Evolutionary conservation across 2,329 filamentous ascomycete genomes (phyloP), one percentile per base, ranked within the genome.

Genomic region (Fusarium goolgardi): DNA sequence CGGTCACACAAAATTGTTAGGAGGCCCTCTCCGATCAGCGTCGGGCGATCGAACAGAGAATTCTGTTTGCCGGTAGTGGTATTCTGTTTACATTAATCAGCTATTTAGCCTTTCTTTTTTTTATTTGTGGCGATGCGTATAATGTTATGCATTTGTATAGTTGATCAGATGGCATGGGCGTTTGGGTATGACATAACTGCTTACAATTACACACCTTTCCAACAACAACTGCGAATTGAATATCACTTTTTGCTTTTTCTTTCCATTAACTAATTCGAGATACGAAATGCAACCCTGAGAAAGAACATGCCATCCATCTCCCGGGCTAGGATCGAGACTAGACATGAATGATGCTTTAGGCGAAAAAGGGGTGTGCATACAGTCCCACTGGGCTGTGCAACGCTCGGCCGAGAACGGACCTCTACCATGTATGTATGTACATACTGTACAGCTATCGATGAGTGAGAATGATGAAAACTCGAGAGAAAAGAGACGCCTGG

Each of bases 391-490:
- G 41, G 43, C 39, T 47, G 57, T 56, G 65, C 65, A 63, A 67
- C 72, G 70, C 65, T 72, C 70, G 70, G 70, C 70, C 70, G 70
- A 72, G 70, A 72, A 65, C 46, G 54, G 51, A 31, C n/a, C 41
- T 47, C 41, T 20, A 35, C 51, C 61, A 29, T 61, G 39, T 23
- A 41, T 12, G 16, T 23, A 41, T 7, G 16, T 34, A 32, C 27
- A 12, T 57, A 47, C 23, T 10, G 55, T 21, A 40, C 9, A 39
- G 35, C n/a, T 37, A 21, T n/a, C n/a, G n/a, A 35, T 27, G 47
- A 20, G n/a, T n/a, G 18, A 39, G 23, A 50, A 21, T 15, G 34
- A 20, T 9, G n/a, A 50, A 34, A 39, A 18, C 6, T 31, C 39
- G 40, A 41, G 31, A 57, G 37, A 52, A 29, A 41, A 47, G 43